These are phyloP conservation scores for Trypanosoma grayi DNA, from an alignment of 208 protist genomes.

Conservation along the genomic window DNA sequence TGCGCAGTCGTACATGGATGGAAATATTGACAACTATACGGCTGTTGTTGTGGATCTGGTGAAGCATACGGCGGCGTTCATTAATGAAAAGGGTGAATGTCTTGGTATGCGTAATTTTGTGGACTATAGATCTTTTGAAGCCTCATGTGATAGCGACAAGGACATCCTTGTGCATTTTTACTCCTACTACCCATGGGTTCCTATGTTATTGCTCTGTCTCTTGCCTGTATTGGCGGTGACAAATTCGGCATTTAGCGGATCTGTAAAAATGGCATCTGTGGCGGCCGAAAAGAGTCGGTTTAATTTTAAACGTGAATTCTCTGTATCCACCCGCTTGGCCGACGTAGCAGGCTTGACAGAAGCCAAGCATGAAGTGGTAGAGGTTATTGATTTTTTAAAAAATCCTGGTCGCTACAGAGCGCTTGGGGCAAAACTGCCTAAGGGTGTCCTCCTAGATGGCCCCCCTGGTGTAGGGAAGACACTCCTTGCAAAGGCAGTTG, in stretches of 20 bases:
- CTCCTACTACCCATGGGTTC: constrained; percentile 74
- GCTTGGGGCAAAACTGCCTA: constrained; percentile 94
- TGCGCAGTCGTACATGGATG: constrained; percentile 31
- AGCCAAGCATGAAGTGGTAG: constrained; percentile 84
- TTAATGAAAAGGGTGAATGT: constrained; percentile 50
- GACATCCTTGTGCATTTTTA: constrained; percentile 55
- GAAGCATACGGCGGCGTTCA: constrained; percentile 42
- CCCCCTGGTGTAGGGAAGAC: constrained; percentile 97
- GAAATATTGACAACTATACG: constrained; percentile 48
- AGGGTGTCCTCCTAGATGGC: constrained; percentile 95
- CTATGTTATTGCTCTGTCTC: constrained; percentile 75
- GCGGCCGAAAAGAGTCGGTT: constrained; percentile 58
- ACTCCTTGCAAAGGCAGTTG: constrained; percentile 83
- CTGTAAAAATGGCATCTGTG: constrained; percentile 29
- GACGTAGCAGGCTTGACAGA: constrained; percentile 85
- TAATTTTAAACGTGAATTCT: constrained; percentile 67
- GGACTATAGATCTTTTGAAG: constrained; percentile 65
- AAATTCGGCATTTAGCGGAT: constrained; percentile 48
- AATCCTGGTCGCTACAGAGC: constrained; percentile 91
- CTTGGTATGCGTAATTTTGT: constrained; percentile 69
- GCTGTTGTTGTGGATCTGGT: constrained; percentile 52
- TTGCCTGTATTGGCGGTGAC: constrained; percentile 55
- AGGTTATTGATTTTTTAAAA: constrained; percentile 96
- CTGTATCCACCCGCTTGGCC: constrained; percentile 58
- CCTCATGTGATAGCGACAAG: constrained; percentile 49